A percentile compares a stretch with the other conserved stretches of the same genome.
These are phyloP conservation scores for Aspergillus hancockii DNA, from an alignment of 495 filamentous ascomycete genomes.

Conservation along the genomic window DNA sequence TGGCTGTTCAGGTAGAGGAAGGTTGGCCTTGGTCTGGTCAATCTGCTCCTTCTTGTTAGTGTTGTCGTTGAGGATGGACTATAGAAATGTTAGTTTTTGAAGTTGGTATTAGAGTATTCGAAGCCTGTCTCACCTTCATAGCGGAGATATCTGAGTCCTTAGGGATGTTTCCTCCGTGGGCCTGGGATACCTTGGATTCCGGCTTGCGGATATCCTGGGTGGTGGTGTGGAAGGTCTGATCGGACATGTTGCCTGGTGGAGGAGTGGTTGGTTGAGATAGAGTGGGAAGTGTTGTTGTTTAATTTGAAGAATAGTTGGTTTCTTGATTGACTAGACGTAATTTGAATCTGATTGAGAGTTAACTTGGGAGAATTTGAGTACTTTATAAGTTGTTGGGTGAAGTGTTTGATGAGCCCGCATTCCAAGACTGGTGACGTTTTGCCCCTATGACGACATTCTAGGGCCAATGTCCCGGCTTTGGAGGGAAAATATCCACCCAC, in stretches of 20 bases:
- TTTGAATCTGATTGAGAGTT: too few relatives aligned
- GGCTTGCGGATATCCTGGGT: constrained; percentile 52
- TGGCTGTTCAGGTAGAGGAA: constrained; percentile 77
- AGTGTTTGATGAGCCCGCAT: too few relatives aligned
- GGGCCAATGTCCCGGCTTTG: neutral
- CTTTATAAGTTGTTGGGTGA: neutral
- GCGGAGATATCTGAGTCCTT: constrained; percentile 48
- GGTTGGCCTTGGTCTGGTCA: constrained; percentile 64
- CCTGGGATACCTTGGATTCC: constrained; percentile 46
- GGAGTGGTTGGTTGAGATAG: neutral
- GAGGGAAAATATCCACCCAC: neutral
- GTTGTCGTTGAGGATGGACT: constrained; percentile 52
- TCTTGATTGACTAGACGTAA: too few relatives aligned
- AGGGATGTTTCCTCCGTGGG: constrained; percentile 43
- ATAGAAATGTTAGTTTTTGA: constrained; percentile 7
- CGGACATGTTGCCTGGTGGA: constrained; percentile 42
- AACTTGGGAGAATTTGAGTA: neutral
- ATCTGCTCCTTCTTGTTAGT: constrained; percentile 63
- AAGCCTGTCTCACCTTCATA: constrained; percentile 40
- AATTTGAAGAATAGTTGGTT: neutral
- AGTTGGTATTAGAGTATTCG: neutral
- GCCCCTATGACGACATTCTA: neutral
- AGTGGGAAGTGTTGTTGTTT: neutral
- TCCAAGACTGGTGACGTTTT: neutral
- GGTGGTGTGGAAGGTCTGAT: constrained; percentile 53